Evolutionary conservation across 139 green algal genomes (phyloP), one percentile per base, ranked within the genome.

Genomic region (Tetraselmis striata): DNA sequence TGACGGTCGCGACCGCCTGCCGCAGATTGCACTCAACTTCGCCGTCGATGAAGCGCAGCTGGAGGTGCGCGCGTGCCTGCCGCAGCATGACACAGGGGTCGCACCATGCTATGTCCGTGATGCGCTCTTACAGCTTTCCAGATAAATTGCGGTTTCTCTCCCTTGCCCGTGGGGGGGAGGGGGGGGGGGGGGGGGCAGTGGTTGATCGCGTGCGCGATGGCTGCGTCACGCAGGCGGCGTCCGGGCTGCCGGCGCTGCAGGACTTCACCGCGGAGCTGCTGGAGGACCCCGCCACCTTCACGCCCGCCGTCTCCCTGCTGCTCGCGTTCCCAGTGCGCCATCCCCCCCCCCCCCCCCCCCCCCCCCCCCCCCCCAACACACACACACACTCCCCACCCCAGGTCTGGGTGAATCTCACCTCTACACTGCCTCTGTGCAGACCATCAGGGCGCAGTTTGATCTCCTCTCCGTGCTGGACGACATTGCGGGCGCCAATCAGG

Each of bases 291-390:
- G 67, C 76, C 0, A 85, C 80, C 2, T 67, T 83, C 29, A 88
- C 83, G 29, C 83, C 86, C 0, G 86, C 81, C 0, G 85, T 92
- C 58, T 79, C 82, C 2, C 81, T 92, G 30, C 45, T 87, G 30
- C 83, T 85, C 59, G 85, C 89, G 27, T 90, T 92, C 67, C 79
- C 83, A 77, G 86, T 89, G 78, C n/a, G n/a, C n/a, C n/a, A n/a
- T n/a, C n/a, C n/a, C n/a, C n/a, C n/a, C n/a, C n/a, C n/a, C n/a
- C n/a, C n/a, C n/a, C n/a, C n/a, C n/a, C n/a, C n/a, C n/a, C n/a
- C n/a, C n/a, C n/a, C n/a, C n/a, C n/a, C n/a, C n/a, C n/a, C n/a
- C n/a, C n/a, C n/a, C n/a, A n/a, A n/a, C n/a, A n/a, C n/a, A n/a
- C n/a, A n/a, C n/a, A n/a, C n/a, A n/a, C n/a, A n/a, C n/a, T n/a